Base-by-base conservation (phyloP, 148 eudicot genomes). In the Arctostaphylos glauca region DNA sequence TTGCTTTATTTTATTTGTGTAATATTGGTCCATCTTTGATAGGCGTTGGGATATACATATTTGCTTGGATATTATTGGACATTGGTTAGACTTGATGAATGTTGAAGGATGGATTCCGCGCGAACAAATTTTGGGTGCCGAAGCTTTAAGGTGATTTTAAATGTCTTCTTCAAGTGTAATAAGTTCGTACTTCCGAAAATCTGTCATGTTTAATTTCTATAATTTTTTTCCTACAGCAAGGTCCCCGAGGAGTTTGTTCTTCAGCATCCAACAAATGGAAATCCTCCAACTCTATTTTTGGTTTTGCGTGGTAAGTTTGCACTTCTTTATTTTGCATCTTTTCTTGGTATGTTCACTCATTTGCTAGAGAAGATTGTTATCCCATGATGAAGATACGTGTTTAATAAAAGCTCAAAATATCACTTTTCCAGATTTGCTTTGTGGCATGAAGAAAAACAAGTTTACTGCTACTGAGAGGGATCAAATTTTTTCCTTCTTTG, bases 31-130 rank as follows among this genome's bases (percentile, higher is more conserved):
- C 23, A 56, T 49, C 41, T 52, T 74, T 25, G 49, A 84, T 80
- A 94, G 98, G 95, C 94, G 91, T 49, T 93, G 99, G 99, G 99
- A 96, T 90, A 84, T 90, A 68, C 84, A 53, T 75, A 93, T 96
- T 64, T 88, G 89, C 88, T 85, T 96, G 94, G 99, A 96, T 82
- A 93, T 94, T 58, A 84, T 96, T 85, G 98, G 97, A 66, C 99
- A 96, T 85, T 96, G 99, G 99, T 84, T 96, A 86, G 99, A 96
- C 87, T 88, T 96, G 80, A 91, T 96, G 92, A 96, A 96, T 86
- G 84, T 90, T 87, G 99, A 96, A 83, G 99, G 99, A 62, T 96
- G 99, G 99, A 96, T 96, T 85, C 99, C 99, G 54, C 99, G 99
- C 83, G 99, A 96, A 85, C 98, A 92, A 81, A 94, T 96, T 86